Percentiles rank a stretch among this genome's conserved stretches.
These are phyloP conservation scores for Aspergillus steynii DNA, from an alignment of 495 filamentous ascomycete genomes.

Conservation along the genomic window DNA sequence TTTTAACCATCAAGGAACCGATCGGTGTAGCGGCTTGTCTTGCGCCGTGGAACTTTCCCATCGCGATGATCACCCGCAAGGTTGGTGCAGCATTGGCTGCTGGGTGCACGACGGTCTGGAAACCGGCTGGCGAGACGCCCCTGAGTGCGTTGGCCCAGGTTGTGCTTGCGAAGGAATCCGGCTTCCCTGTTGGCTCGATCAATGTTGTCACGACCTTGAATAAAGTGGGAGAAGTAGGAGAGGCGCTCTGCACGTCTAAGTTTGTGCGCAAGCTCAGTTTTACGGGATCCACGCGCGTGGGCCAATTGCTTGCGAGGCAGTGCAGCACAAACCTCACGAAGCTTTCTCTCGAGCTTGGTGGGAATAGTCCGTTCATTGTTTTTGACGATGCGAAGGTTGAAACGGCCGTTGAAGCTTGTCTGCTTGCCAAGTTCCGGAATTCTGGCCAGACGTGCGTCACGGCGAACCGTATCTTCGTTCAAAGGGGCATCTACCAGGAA, in stretches of 20 bases:
- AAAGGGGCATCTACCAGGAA: background rate
- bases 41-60: slow-evolving; percentile 27
- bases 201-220: slow-evolving; percentile 18
- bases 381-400: slow-evolving; percentile 9
- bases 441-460: slow-evolving; percentile 20
- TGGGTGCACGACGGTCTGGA: slow-evolving; percentile 18
- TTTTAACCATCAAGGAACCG: slow-evolving; percentile 20
- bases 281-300: slow-evolving; percentile 22
- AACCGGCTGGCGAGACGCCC: slow-evolving; percentile 16
- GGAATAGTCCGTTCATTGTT: slow-evolving; percentile 8
- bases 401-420: slow-evolving; percentile 15
- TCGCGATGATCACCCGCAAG: slow-evolving; percentile 26
- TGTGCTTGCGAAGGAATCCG: slow-evolving; percentile 13
- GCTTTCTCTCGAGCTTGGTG: slow-evolving; percentile 20
- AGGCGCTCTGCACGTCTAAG: slow-evolving; percentile 12
- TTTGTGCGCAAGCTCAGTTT: slow-evolving; percentile 45
- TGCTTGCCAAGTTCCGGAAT: slow-evolving; percentile 14
- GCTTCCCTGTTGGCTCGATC: slow-evolving; percentile 9
- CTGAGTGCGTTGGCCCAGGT: slow-evolving; percentile 17
- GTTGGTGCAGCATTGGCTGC: slow-evolving; percentile 27
- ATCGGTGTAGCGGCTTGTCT: slow-evolving; percentile 23
- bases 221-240: slow-evolving; percentile 7
- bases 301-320: slow-evolving; percentile 37
- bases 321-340: slow-evolving; percentile 22
- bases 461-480: slow-evolving; percentile 13